phyloP scores from a whole-genome alignment of 345 rosid species.

The Aegle marmelos region DNA sequence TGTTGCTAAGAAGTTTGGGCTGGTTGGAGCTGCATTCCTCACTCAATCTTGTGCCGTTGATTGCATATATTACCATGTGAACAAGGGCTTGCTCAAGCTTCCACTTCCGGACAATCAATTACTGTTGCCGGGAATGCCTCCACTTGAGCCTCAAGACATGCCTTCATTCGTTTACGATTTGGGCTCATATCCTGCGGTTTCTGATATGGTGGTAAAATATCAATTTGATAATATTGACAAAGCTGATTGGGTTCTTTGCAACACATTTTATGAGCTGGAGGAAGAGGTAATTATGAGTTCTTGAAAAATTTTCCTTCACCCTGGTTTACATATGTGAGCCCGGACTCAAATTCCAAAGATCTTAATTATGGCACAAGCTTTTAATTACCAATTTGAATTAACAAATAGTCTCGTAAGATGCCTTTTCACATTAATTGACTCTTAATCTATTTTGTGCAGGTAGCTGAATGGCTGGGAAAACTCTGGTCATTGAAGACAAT shows the following conservation, averaged over 20 bases:
- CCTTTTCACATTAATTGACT: no score
- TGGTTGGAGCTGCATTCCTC: conserved; percentile 21
- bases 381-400: no score
- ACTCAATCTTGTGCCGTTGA: conserved; percentile 39
- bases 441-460: not conserved
- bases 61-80: conserved; percentile 27
- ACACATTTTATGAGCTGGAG: conserved; percentile 28
- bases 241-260: conserved; percentile 28
- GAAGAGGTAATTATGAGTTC: conserved; percentile 15
- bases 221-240: conserved; percentile 29
- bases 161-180: conserved; percentile 24
- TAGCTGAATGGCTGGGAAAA: conserved; percentile 4
- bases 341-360: no score
- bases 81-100: conserved; percentile 18
- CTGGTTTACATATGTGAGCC: no score
- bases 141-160: conserved; percentile 18
- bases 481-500: conserved; percentile 20
- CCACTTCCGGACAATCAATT: conserved; percentile 9
- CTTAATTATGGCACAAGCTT: no score
- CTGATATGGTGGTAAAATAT: not conserved
- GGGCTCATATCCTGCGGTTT: conserved; percentile 24
- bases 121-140: conserved; percentile 29
- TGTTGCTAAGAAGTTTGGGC: conserved; percentile 29
- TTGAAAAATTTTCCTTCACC: no score
- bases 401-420: no score